Conservation (phyloP, 306 rosid species). For the Begonia peltatifolia region DNA sequence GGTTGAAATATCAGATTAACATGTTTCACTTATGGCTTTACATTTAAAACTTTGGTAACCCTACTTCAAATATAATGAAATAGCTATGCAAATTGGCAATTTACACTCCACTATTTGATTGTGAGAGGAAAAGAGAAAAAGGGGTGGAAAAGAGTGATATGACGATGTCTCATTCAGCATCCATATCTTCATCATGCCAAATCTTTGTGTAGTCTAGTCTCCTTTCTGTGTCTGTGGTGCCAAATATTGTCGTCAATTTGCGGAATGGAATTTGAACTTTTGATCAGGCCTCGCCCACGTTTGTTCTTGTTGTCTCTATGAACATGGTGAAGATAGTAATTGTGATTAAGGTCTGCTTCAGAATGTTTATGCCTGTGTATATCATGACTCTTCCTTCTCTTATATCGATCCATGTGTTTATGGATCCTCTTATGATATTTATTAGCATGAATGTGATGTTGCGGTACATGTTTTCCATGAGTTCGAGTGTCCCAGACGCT, state of each 20-base stretch:
- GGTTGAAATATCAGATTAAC: background rate
- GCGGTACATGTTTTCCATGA: slow-evolving; percentile 15
- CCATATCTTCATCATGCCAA: slow-evolving; percentile 14
- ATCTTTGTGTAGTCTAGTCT: slow-evolving; percentile 14
- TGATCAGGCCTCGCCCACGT: slow-evolving; percentile 24
- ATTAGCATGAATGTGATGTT: slow-evolving; percentile 7
- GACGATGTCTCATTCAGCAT: slow-evolving; percentile 11
- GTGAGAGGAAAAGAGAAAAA: background rate
- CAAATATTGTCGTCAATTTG: slow-evolving; percentile 19
- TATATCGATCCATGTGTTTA: slow-evolving; percentile 20
- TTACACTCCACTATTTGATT: background rate
- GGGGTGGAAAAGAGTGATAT: background rate
- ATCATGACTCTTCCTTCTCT: slow-evolving; percentile 22
- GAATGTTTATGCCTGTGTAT: slow-evolving; percentile 37
- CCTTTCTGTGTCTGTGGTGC: slow-evolving; percentile 22
- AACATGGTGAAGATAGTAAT: slow-evolving; percentile 34
- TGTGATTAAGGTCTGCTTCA: slow-evolving; percentile 24
- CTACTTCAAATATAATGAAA: background rate
- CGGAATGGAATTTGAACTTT: slow-evolving; percentile 16
- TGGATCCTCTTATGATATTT: slow-evolving; percentile 35
- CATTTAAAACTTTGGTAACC: background rate
- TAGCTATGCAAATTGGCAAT: background rate
- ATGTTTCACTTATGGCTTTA: background rate
- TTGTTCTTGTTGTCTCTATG: slow-evolving; percentile 41
- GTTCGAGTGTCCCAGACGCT: slow-evolving; percentile 15